A percentile compares a stretch with the other conserved stretches of the same genome.
Conservation (phyloP, 2,329 filamentous ascomycete species). For the Aschersonia sp. region DNA sequence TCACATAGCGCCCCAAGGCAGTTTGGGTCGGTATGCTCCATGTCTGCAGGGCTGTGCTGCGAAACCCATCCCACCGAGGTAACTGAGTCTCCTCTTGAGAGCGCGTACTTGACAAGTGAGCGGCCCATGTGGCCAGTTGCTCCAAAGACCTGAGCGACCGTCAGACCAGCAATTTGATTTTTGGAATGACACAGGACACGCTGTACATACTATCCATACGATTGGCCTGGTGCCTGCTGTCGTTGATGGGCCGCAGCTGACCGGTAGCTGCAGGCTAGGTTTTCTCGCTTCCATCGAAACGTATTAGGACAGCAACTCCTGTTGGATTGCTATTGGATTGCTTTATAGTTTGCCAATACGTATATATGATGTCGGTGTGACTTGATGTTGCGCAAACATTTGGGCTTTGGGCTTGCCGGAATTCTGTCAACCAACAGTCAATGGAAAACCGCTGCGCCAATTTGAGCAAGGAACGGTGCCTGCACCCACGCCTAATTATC, state of each 20-base stretch:
- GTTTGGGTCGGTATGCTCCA: constrained; percentile 56
- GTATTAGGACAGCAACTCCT: neutral
- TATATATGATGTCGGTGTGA: too few relatives aligned
- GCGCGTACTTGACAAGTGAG: constrained; percentile 69
- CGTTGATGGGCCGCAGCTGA: constrained; percentile 74
- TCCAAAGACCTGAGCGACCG: constrained; percentile 60
- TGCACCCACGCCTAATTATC: too few relatives aligned
- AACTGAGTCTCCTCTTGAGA: constrained; percentile 71
- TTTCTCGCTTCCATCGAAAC: constrained; percentile 7
- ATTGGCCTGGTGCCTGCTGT: constrained; percentile 47
- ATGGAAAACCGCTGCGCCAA: too few relatives aligned
- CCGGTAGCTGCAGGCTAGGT: constrained; percentile 42
- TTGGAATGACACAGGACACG: neutral
- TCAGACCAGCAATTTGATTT: neutral
- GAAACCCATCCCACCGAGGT: constrained; percentile 73
- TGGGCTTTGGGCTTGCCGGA: too few relatives aligned
- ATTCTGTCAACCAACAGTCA: too few relatives aligned
- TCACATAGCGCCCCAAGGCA: constrained; percentile 80
- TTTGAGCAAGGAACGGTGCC: too few relatives aligned
- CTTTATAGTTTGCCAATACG: too few relatives aligned
- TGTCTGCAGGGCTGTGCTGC: constrained; percentile 59
- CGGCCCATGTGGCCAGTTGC: constrained; percentile 96
- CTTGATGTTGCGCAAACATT: too few relatives aligned
- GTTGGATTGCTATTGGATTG: neutral
- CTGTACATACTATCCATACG: constrained; percentile 57